Evolutionary conservation across 2,329 filamentous ascomycete genomes (phyloP).

Genomic region (Xylaria sp.): DNA sequence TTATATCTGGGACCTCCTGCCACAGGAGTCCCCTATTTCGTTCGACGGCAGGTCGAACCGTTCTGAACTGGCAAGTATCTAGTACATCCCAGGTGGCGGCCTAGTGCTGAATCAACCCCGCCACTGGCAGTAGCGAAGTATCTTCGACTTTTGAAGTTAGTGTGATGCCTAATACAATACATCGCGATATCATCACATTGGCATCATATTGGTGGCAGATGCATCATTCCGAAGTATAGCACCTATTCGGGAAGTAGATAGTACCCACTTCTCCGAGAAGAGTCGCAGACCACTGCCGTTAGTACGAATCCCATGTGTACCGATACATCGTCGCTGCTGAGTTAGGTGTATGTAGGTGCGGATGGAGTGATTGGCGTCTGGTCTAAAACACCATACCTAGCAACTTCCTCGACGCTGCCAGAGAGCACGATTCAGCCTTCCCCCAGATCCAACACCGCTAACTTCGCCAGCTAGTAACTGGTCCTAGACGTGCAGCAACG

Average conservation of each 20-base stretch:
- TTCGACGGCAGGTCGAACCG: background rate
- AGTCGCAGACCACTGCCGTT: too few species aligned
- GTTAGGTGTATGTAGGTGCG: too few species aligned
- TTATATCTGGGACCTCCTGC: too few species aligned
- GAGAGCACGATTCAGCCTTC: constrained; percentile 19
- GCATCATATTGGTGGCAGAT: too few species aligned
- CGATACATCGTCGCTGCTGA: too few species aligned
- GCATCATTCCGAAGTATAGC: too few species aligned
- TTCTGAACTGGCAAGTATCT: background rate
- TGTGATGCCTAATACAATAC: background rate
- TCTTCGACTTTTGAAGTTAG: background rate
- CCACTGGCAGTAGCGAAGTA: background rate
- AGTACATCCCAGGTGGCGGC: background rate
- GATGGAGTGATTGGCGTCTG: too few species aligned
- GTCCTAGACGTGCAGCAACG: background rate
- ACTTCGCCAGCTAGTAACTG: constrained; percentile 1
- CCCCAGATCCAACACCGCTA: background rate
- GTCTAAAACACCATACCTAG: background rate
- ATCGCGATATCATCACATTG: too few species aligned
- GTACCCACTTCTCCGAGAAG: too few species aligned
- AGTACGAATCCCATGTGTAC: too few species aligned
- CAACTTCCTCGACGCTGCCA: background rate
- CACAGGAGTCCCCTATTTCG: background rate
- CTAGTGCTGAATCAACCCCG: background rate
- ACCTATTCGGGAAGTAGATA: too few species aligned